Evolutionary conservation across 1,139 yeast genomes (phyloP).

Genomic region (Magnusiomyces fungicola): DNA sequence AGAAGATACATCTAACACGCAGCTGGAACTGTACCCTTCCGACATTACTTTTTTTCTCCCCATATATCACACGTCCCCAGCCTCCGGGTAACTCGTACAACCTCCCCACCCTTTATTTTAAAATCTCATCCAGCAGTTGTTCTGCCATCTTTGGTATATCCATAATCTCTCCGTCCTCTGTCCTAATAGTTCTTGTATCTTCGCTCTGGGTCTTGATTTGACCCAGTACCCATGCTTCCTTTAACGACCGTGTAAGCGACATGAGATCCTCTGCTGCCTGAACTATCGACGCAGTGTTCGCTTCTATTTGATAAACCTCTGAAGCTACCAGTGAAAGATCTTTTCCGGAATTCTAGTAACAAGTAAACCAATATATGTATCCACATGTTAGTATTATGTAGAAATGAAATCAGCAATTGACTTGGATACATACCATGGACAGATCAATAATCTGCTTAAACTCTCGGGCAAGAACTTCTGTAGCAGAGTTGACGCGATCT

Average conservation of each 20-base stretch:
- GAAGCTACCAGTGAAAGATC: slow-evolving; percentile 29
- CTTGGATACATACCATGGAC: slow-evolving; percentile 21
- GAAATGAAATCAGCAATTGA: background rate
- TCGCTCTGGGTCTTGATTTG: slow-evolving; percentile 29
- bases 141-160: slow-evolving; percentile 17
- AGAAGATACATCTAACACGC: too few species aligned
- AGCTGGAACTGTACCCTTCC: too few species aligned
- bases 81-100: too few species aligned
- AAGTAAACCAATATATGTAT: background rate
- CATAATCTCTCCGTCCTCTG: slow-evolving; percentile 3
- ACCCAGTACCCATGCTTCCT: slow-evolving; percentile 39
- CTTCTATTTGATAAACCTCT: slow-evolving; percentile 31
- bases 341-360: slow-evolving; percentile 27
- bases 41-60: too few species aligned
- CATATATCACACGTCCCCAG: too few species aligned
- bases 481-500: slow-evolving; percentile 33
- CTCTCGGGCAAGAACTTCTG: slow-evolving; percentile 26
- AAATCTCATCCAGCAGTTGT: slow-evolving; percentile 22
- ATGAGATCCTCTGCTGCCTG: slow-evolving; percentile 36
- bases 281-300: slow-evolving; percentile 31
- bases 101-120: slow-evolving; percentile 20
- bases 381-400: too few species aligned
- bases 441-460: slow-evolving; percentile 26
- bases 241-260: slow-evolving; percentile 34
- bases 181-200: slow-evolving; percentile 9